Base-by-base conservation (phyloP, 164 flowering plant genomes). In the Vitis rupestris region DNA sequence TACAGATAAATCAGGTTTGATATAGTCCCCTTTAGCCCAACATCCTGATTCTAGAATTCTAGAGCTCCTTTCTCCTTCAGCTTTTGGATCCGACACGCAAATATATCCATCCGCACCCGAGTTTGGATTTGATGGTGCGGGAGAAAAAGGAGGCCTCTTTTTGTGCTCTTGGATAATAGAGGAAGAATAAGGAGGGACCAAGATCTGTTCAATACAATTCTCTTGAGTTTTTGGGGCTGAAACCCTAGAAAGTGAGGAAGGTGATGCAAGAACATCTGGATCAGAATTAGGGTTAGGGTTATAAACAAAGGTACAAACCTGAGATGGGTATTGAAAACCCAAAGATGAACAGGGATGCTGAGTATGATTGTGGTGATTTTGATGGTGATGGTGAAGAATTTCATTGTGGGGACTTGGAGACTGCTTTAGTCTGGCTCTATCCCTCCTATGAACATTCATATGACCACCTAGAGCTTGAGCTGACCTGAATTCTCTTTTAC, bases 381-480 rank as follows among this genome's bases (percentile, higher is more conserved):
- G 78, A 67, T 71, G 51, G 16, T 75, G 61, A 49, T 74, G 78
- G 60, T 67, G 81, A 58, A 17, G 65, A 71, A 53, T 54, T 72
- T 75, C 79, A 17, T 27, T 59, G 59, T 70, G 68, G 16, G 69
- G 63, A 67, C 0, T 68, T 62, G 86, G 76, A 61, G 88, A 82
- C 57, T 85, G 91, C 76, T 87, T 89, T 15, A 91, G 81, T 56
- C 90, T 84, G 31, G 98, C 98, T 76, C 93, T 83, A 64, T 91
- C 98, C 54, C 95, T 82, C 63, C 97, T 83, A 56, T 93, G 98
- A 31, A 93, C 94, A 76, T 93, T 93, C 98, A 93, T 93, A 70
- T 92, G 98, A 53, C 98, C 98, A 4, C 96, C 98, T n/a, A 93
- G 77, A 49, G 98, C 98, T 77, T 93, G 98, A 55, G 98, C 98